These are phyloP conservation scores for Phytophthora pseudosyringae DNA, from an alignment of 352 stramenopile genomes.

Conservation along the genomic window DNA sequence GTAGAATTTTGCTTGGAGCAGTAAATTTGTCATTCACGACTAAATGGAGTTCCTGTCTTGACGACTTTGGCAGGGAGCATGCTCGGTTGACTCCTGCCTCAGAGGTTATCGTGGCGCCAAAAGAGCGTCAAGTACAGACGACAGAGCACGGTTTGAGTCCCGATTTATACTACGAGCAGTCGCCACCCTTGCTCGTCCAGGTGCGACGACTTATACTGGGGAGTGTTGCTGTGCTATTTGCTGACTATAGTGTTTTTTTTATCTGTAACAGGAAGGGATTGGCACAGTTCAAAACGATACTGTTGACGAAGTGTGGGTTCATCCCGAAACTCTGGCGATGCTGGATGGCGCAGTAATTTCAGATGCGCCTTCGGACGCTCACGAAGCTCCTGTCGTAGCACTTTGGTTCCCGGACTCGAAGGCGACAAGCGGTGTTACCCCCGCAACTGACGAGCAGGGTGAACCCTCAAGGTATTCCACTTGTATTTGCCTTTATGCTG, in stretches of 20 bases:
- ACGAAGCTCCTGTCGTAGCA: slow-evolving; percentile 48
- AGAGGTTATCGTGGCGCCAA: slow-evolving; percentile 79
- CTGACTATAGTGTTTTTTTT: background rate
- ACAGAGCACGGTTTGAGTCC: slow-evolving; percentile 41
- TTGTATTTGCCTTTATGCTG: background rate
- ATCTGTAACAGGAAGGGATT: slow-evolving; percentile 22
- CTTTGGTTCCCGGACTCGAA: slow-evolving; percentile 40
- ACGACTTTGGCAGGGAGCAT: slow-evolving; percentile 50
- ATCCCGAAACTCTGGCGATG: slow-evolving; percentile 62
- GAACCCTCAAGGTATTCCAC: slow-evolving; percentile 20
- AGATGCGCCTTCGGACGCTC: slow-evolving; percentile 31
- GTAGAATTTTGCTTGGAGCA: background rate
- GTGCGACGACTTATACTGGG: slow-evolving; percentile 14
- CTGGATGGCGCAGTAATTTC: slow-evolving; percentile 62
- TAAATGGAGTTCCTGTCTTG: background rate
- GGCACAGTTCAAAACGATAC: slow-evolving; percentile 34
- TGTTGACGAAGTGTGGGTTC: slow-evolving; percentile 70
- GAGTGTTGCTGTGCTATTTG: background rate
- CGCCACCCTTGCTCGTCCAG: slow-evolving; percentile 57
- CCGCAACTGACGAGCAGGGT: slow-evolving; percentile 17
- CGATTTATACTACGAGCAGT: slow-evolving; percentile 71
- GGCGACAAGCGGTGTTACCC: background rate
- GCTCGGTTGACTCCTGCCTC: slow-evolving; percentile 73
- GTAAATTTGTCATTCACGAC: no score
- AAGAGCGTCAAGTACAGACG: slow-evolving; percentile 53